Percentiles rank a stretch among this genome's conserved stretches.
Conservation (phyloP, 176 grass and related monocot genomes). For the Urochloa ruziziensis region DNA sequence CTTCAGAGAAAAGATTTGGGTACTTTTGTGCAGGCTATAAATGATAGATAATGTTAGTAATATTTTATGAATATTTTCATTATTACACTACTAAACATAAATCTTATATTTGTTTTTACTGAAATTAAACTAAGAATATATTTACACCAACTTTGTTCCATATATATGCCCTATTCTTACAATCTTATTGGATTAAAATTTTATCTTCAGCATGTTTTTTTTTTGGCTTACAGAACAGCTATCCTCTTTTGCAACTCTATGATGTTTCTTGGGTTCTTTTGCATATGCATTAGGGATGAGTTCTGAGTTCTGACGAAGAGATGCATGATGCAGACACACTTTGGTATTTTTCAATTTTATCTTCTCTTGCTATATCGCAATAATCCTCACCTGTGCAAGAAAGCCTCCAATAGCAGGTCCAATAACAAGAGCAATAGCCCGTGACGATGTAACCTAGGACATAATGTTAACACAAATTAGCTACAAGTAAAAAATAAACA, state of each 20-base stretch:
- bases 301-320: too few relatives aligned
- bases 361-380: too few relatives aligned
- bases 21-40: slow-evolving; percentile 58
- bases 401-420: slow-evolving; percentile 76
- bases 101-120: too few relatives aligned
- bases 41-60: slow-evolving; percentile 11
- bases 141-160: too few relatives aligned
- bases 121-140: too few relatives aligned
- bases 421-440: slow-evolving; percentile 49
- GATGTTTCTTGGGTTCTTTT: slow-evolving; percentile 15
- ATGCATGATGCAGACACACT: too few relatives aligned
- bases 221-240: neutral
- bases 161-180: neutral
- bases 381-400: slow-evolving; percentile 55
- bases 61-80: too few relatives aligned
- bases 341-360: neutral
- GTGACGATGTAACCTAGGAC: slow-evolving; percentile 55
- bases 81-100: too few relatives aligned
- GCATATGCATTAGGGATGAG: too few relatives aligned
- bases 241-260: neutral
- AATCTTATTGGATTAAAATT: neutral
- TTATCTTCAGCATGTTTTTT: neutral
- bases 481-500: neutral
- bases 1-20: slow-evolving; percentile 50
- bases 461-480: slow-evolving; percentile 7